Evolutionary conservation across 257 asterid species (phyloP).

Genomic region (Nicotiana attenuata): DNA sequence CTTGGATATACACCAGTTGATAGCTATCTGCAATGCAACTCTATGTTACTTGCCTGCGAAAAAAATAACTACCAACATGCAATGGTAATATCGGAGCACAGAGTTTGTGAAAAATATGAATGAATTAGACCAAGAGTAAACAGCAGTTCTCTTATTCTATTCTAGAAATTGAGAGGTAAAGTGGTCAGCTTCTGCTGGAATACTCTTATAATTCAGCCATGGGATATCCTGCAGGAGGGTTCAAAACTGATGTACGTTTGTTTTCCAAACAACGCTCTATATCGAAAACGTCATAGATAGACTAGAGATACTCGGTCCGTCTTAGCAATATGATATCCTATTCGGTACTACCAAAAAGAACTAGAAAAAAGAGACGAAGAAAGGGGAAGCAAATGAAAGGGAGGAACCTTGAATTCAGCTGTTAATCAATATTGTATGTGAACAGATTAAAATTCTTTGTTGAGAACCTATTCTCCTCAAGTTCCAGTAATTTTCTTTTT

Average conservation of each 20-base stretch:
- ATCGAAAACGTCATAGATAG: too few relatives aligned
- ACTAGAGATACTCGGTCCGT: too few relatives aligned
- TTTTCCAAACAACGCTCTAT: neutral
- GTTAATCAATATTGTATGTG: too few relatives aligned
- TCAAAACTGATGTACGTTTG: neutral
- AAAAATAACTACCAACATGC: too few relatives aligned
- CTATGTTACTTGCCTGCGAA: neutral
- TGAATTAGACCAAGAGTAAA: neutral
- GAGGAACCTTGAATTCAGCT: too few relatives aligned
- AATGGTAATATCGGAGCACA: neutral
- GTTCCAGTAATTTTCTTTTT: too few relatives aligned
- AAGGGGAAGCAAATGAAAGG: too few relatives aligned
- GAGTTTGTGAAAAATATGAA: neutral
- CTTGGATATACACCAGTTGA: conserved; percentile 91
- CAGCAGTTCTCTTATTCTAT: neutral
- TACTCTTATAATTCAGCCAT: neutral
- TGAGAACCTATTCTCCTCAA: too few relatives aligned
- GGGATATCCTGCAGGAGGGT: neutral
- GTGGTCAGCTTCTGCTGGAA: neutral
- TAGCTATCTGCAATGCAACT: conserved; percentile 52
- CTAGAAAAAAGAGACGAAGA: too few relatives aligned
- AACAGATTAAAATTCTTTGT: too few relatives aligned
- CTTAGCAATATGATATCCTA: too few relatives aligned
- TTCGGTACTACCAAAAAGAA: too few relatives aligned
- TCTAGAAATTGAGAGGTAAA: neutral